phyloP scores from a whole-genome alignment of 352 stramenopile species.

The Phytophthora sp. region DNA sequence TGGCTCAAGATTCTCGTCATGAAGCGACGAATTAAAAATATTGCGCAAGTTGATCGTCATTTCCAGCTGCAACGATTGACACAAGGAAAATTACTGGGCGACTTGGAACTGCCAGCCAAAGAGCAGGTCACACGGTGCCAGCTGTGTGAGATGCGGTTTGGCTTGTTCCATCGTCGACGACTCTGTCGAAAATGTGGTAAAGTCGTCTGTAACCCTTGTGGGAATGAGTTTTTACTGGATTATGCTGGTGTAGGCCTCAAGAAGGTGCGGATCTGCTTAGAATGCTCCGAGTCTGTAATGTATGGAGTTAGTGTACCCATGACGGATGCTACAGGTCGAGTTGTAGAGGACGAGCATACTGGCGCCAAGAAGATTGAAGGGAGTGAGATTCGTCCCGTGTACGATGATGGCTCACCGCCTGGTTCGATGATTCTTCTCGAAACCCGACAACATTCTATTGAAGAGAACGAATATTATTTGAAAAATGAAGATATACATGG shows the following conservation, averaged over 20 bases:
- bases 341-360: constrained; percentile 13
- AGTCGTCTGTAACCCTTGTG: constrained; percentile 72
- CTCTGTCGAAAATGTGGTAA: constrained; percentile 81
- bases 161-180: constrained; percentile 66
- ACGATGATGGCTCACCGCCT: too few relatives aligned
- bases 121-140: constrained; percentile 52
- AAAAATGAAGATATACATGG: constrained; percentile 54
- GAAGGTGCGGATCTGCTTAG: constrained; percentile 74
- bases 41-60: constrained; percentile 69
- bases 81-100: constrained; percentile 55
- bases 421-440: constrained; percentile 39
- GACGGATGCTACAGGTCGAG: constrained; percentile 16
- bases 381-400: constrained; percentile 41
- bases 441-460: constrained; percentile 43
- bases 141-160: constrained; percentile 59
- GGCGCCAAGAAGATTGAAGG: constrained; percentile 22
- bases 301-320: constrained; percentile 34
- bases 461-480: constrained; percentile 69
- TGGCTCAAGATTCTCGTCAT: constrained; percentile 82
- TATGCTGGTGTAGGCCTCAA: constrained; percentile 51
- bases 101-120: constrained; percentile 68
- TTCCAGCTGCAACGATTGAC: constrained; percentile 68
- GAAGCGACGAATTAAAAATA: constrained; percentile 80
- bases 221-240: constrained; percentile 54
- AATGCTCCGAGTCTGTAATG: constrained; percentile 61